Evolutionary conservation across 768 basidiomycete species (phyloP).

Genomic region (Calocybe cyanea): DNA sequence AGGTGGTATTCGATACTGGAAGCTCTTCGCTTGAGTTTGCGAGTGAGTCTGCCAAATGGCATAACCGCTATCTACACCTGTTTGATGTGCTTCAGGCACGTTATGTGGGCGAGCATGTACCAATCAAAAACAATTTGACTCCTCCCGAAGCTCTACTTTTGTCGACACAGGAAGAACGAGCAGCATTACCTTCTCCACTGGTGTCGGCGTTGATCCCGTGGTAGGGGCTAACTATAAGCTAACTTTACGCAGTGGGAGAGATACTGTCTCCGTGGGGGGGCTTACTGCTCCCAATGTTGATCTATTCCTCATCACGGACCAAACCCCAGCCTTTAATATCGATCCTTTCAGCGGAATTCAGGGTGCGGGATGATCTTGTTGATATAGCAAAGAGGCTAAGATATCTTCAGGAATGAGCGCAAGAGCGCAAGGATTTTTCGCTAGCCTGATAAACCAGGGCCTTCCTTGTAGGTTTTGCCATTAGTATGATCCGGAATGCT

Average conservation of each 20-base stretch:
- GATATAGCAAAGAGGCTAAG: not conserved
- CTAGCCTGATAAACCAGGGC: conserved; percentile 40
- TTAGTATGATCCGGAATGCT: not conserved
- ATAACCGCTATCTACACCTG: not conserved
- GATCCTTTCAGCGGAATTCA: conserved; percentile 58
- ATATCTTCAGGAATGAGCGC: conserved; percentile 42
- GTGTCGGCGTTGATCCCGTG: conserved; percentile 53
- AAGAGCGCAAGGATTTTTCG: conserved; percentile 47
- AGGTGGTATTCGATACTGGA: conserved; percentile 60
- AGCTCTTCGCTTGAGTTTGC: conserved; percentile 46
- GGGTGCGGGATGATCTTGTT: conserved; percentile 27
- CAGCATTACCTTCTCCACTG: conserved; percentile 51
- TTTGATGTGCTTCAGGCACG: conserved; percentile 29
- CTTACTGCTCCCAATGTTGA: conserved; percentile 32
- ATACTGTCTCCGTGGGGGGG: conserved; percentile 48
- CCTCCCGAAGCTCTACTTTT: conserved; percentile 48
- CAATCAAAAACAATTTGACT: conserved; percentile 44
- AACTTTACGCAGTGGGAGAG: conserved; percentile 39
- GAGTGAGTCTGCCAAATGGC: conserved; percentile 26
- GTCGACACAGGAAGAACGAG: conserved; percentile 36
- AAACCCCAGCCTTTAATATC: conserved; percentile 47
- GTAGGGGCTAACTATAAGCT: conserved; percentile 43
- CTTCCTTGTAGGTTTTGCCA: conserved; percentile 38
- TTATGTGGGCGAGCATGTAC: conserved; percentile 41
- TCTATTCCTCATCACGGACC: conserved; percentile 50